Percentiles rank a stretch among this genome's conserved stretches.
phyloP scores from a whole-genome alignment of 352 stramenopile species.

The Pythium phragmitis region DNA sequence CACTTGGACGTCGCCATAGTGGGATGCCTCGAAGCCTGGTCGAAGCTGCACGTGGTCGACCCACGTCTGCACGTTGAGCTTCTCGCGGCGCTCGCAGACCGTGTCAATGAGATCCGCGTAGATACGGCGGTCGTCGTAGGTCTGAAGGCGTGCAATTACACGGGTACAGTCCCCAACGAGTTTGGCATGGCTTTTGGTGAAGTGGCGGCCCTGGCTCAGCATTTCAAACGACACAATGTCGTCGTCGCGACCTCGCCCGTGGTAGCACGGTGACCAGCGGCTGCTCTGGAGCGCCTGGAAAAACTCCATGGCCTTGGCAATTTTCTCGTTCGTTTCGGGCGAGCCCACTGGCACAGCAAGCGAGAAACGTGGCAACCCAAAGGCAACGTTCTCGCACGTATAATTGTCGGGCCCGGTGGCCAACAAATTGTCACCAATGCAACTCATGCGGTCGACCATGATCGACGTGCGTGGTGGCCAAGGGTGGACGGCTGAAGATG shows the following conservation, averaged over 20 bases:
- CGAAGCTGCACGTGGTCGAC: conserved; percentile 22
- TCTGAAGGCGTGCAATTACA: conserved; percentile 38
- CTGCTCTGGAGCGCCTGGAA: conserved; percentile 65
- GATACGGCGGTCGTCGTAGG: conserved; percentile 50
- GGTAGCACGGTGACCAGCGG: conserved; percentile 34
- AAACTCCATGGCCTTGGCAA: conserved; percentile 57
- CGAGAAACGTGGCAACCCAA: conserved; percentile 32
- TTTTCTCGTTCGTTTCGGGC: conserved; percentile 53
- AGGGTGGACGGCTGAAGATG: conserved; percentile 11
- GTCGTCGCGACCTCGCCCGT: conserved; percentile 17
- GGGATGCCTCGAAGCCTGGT: conserved; percentile 8
- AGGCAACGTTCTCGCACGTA: neutral
- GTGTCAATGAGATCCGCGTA: conserved; percentile 53
- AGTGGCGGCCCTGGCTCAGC: conserved; percentile 32
- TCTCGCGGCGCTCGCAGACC: conserved; percentile 35
- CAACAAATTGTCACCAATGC: conserved; percentile 4
- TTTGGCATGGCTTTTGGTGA: conserved; percentile 58
- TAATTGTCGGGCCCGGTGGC: neutral
- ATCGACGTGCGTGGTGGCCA: conserved; percentile 16
- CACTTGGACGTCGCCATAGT: conserved; percentile 23
- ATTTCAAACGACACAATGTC: conserved; percentile 39
- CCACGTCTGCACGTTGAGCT: conserved; percentile 55
- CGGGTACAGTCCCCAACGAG: conserved; percentile 38
- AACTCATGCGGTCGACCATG: conserved; percentile 15
- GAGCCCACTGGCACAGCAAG: conserved; percentile 36